Base-by-base conservation (phyloP, 805 yeast species). In the Candida tallmaniae region DNA sequence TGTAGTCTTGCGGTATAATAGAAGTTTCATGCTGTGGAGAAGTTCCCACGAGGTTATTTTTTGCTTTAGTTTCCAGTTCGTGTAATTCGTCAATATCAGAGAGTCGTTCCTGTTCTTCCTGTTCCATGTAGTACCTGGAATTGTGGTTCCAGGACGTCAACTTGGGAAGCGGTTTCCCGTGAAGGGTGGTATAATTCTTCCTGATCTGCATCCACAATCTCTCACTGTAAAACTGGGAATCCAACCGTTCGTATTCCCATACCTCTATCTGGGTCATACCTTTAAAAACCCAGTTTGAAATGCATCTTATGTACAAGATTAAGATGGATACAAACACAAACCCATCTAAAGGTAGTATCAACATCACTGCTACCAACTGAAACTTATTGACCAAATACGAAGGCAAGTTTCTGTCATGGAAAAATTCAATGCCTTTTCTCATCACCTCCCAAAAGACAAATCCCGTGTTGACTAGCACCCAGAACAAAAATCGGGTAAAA, bases 181-280 rank as follows among this genome's bases (percentile, higher is more conserved):
- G 66, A 4, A 74, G 49, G 34, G 34, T 48, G 38, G 44, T 37
- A 55, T 64, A 77, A 45, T 72, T 78, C 32, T 49, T 48, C 36
- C 66, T 59, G 18, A 75, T 67, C 46, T 58, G 71, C 26, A 41
- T 49, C 76, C 77, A 81, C 36, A 83, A 60, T 30, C 73, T 59
- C 28, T 70, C 76, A 2, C 73, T 69, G 34, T 74, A 68, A 38
- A 78, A 73, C 42, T 83, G 83, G 3, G 78, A 62, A 34, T 78
- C 87, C 2, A 86, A 66, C 45, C 97, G 70, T 45, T 93, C 97
- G 56, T 67, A 56, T 50, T 90, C 97, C 98, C 98, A 90, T 2
- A 73, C 65, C 60, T 90, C 98, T 34, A 90, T 89, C 52, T 86
- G 95, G 1, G 97, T 80, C 73, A 75, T 80, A 17, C 96, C 96